Percentiles rank a stretch among this genome's conserved stretches.
Evolutionary conservation across 106 monocot species (phyloP).

Genomic region (Acorus gramineus): DNA sequence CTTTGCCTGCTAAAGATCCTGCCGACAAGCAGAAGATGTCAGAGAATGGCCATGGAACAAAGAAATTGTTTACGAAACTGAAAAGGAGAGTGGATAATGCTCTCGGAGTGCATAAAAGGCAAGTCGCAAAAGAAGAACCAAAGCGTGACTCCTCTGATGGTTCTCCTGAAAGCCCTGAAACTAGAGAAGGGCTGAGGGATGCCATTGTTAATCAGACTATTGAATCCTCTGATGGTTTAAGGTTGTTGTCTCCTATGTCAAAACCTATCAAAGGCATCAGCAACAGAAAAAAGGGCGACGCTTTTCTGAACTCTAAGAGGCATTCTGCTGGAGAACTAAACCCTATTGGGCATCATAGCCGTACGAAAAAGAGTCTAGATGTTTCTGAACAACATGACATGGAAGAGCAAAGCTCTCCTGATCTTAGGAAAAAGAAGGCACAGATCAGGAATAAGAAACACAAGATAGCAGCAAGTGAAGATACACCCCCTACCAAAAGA

Average conservation of each 20-base stretch:
- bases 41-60: constrained; percentile 10
- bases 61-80: constrained; percentile 6
- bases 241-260: constrained; percentile 7
- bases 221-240: background rate
- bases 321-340: constrained; percentile 16
- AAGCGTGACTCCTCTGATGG: constrained; percentile 11
- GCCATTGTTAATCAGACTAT: no score
- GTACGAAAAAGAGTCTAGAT: no score
- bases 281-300: constrained; percentile 17
- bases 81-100: constrained; percentile 13
- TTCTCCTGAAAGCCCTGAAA: constrained; percentile 2
- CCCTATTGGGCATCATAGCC: background rate
- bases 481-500: constrained; percentile 38
- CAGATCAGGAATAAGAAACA: constrained; percentile 26
- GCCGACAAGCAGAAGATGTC: background rate
- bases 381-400: background rate
- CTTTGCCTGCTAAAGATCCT: constrained; percentile 9
- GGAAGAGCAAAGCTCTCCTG: constrained; percentile 20
- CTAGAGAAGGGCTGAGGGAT: background rate
- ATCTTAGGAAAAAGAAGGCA: constrained; percentile 6
- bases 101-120: constrained; percentile 14
- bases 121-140: constrained; percentile 5
- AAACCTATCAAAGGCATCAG: constrained; percentile 16
- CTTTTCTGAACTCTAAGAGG: constrained; percentile 19
- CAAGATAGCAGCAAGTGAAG: constrained; percentile 21